These are phyloP conservation scores for Cyclocybe aegerita DNA, from an alignment of 768 basidiomycete genomes.

Conservation along the genomic window DNA sequence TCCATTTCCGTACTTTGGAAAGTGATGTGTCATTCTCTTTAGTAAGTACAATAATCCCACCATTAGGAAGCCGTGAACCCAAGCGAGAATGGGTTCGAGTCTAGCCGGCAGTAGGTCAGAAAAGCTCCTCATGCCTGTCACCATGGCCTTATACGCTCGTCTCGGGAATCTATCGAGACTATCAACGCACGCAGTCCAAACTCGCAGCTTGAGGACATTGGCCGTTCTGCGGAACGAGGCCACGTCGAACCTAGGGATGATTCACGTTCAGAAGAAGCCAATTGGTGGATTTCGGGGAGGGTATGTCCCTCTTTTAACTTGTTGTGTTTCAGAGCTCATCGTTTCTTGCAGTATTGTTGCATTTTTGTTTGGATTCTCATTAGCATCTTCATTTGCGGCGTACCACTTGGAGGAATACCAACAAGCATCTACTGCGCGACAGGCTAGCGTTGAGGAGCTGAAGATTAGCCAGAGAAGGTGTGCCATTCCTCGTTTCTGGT, in stretches of 20 bases:
- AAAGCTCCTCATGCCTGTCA: background rate
- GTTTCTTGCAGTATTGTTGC: conserved; percentile 62
- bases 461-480: conserved; percentile 80
- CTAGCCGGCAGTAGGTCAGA: too few species aligned
- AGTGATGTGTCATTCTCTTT: too few species aligned
- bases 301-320: conserved; percentile 30
- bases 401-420: conserved; percentile 93
- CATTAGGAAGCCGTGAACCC: too few species aligned
- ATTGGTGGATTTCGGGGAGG: conserved; percentile 73
- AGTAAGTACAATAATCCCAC: too few species aligned
- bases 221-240: conserved; percentile 41
- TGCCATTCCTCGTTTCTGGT: background rate
- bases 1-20: too few species aligned
- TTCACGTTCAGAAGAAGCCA: conserved; percentile 66
- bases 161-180: conserved; percentile 8
- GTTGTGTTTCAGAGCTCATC: conserved; percentile 4
- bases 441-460: conserved; percentile 85
- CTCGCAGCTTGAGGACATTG: conserved; percentile 45
- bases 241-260: conserved; percentile 49
- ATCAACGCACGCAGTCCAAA: conserved; percentile 2
- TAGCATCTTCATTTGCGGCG: conserved; percentile 83
- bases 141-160: conserved; percentile 15
- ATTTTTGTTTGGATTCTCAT: conserved; percentile 86
- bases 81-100: too few species aligned
- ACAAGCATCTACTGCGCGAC: conserved; percentile 79